These are phyloP conservation scores for Globisporangium rhizosaccharum DNA, from an alignment of 352 stramenopile species.

Conservation along the genomic window DNA sequence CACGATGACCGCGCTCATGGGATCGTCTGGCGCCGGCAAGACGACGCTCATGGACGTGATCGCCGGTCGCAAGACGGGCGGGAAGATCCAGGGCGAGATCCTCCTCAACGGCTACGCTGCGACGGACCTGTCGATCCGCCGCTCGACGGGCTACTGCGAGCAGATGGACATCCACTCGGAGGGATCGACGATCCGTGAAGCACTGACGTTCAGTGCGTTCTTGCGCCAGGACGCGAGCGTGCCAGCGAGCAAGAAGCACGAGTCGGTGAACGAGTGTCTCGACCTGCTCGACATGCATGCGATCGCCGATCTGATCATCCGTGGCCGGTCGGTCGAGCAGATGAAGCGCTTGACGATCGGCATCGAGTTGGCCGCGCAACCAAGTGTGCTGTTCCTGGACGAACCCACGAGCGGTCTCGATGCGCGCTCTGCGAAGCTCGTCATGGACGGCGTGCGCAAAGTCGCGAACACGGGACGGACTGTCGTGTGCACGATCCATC, in stretches of 20 bases:
- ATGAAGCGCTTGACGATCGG: constrained; percentile 46
- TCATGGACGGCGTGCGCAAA: constrained; percentile 85
- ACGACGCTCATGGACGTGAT: constrained; percentile 91
- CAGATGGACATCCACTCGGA: constrained; percentile 80
- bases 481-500: constrained; percentile 90
- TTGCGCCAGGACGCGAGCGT: constrained; percentile 30
- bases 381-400: constrained; percentile 78
- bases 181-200: constrained; percentile 78
- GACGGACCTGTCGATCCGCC: constrained; percentile 14
- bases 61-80: constrained; percentile 77
- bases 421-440: constrained; percentile 68
- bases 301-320: constrained; percentile 26
- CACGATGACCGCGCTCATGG: constrained; percentile 39
- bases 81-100: constrained; percentile 63
- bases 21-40: constrained; percentile 57
- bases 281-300: constrained; percentile 21
- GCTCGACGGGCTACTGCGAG: constrained; percentile 22
- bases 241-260: constrained; percentile 16
- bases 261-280: constrained; percentile 23
- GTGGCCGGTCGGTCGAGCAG: constrained; percentile 34
- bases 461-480: constrained; percentile 64
- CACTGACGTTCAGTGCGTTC: constrained; percentile 74
- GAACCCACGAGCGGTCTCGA: constrained; percentile 84
- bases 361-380: constrained; percentile 71
- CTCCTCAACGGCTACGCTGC: constrained; percentile 66